Evolutionary conservation across 2,329 filamentous ascomycete genomes (phyloP).

Genomic region (Fusarium siculi): DNA sequence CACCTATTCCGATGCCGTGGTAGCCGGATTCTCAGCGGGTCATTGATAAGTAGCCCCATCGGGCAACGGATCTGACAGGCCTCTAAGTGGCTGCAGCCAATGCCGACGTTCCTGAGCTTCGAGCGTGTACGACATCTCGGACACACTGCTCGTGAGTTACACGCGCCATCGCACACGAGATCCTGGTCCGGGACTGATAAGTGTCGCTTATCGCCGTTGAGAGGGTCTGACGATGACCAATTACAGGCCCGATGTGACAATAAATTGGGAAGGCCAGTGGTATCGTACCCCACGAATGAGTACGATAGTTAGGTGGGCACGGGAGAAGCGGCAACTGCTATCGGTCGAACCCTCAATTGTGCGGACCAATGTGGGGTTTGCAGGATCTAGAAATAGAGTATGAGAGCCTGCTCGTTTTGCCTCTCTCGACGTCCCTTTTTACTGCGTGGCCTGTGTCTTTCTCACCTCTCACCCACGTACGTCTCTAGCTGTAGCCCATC

Average conservation of each 20-base stretch:
- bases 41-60: background rate
- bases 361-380: background rate
- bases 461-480: background rate
- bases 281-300: background rate
- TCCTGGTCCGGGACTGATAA: background rate
- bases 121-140: background rate
- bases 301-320: background rate
- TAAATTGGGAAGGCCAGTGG: background rate
- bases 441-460: background rate
- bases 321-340: slow-evolving; percentile 11
- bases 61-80: background rate
- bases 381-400: slow-evolving; percentile 1
- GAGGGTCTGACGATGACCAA: background rate
- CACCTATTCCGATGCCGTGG: slow-evolving; percentile 17
- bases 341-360: background rate
- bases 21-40: slow-evolving; percentile 16
- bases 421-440: background rate
- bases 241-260: background rate
- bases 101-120: background rate
- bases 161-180: background rate
- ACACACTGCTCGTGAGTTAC: background rate
- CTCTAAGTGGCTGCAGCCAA: background rate
- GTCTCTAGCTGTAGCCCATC: background rate
- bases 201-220: background rate
- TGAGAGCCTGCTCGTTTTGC: background rate